Evolutionary conservation across 2,329 filamentous ascomycete genomes (phyloP).

Genomic region (Fusarium tanahbumbuense): DNA sequence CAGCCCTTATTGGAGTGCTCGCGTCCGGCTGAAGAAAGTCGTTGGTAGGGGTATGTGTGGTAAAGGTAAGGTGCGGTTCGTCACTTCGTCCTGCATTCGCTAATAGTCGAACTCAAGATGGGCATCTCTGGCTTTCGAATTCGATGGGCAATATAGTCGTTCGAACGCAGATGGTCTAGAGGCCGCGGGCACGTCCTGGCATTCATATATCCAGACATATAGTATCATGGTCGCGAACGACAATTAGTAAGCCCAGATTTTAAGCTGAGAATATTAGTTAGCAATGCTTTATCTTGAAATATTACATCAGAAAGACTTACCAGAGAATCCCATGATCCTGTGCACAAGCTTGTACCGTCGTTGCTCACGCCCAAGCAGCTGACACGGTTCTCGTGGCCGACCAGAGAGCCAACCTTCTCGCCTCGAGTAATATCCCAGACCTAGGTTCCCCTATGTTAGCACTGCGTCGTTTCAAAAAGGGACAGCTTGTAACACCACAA

Average conservation of each 20-base stretch:
- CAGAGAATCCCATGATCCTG: conserved; percentile 98
- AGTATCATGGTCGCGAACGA: conserved; percentile 42
- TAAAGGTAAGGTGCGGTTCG: conserved; percentile 51
- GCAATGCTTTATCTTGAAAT: background rate
- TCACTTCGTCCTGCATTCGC: conserved; percentile 56
- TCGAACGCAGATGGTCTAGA: conserved; percentile 48
- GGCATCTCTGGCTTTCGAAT: conserved; percentile 47
- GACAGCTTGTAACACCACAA: background rate
- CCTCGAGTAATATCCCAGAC: conserved; percentile 98
- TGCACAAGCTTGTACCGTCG: conserved; percentile 98
- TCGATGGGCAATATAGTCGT: conserved; percentile 49
- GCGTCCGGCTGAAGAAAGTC: conserved; percentile 41
- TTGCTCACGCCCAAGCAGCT: conserved; percentile 99
- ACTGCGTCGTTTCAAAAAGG: background rate
- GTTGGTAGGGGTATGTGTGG: conserved; percentile 49
- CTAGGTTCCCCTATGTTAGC: conserved; percentile 59
- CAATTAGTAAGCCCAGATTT: conserved; percentile 84
- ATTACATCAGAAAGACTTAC: conserved; percentile 66
- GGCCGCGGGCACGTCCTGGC: conserved; percentile 44
- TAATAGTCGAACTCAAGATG: conserved; percentile 51
- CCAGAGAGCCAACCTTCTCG: conserved; percentile 95
- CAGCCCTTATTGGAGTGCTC: conserved; percentile 40
- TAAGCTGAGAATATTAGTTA: conserved; percentile 69
- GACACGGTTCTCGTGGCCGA: conserved; percentile 98
- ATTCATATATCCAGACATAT: conserved; percentile 48